Evolutionary conservation across 371 early-diverging fungal genomes (phyloP), one percentile per base, ranked within the genome.

Genomic region (Circinella minor): DNA sequence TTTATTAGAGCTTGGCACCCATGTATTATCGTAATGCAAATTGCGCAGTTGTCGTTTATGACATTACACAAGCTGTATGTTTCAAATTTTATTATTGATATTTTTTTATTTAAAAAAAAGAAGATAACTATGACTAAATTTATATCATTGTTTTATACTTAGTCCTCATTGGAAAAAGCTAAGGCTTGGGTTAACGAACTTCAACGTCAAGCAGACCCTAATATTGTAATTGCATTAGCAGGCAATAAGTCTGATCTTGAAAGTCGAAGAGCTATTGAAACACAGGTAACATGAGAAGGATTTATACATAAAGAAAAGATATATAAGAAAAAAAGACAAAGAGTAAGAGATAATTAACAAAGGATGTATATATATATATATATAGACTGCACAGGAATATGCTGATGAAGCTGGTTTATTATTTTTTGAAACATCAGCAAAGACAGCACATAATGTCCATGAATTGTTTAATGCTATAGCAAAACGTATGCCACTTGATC

Each of bases 21-120:
- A 98, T 98, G 96, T 99, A 99, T 84, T 99, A 99, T 81, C 88
- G 99, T 65, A 96, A 96, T 77, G 98, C 99, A 20, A 94, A 94
- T 79, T 96, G 95, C 63, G 98, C 97, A 4, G 91, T 97, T 7
- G 96, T 98, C 27, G 98, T 94, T 17, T 99, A 99, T 77, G 99
- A 99, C 85, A 95, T 99, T 73, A 98, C 99, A 48, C 96, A 97
- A 82, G 79, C 90, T 57, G 91, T 90, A 86, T 71, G 85, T 72
- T 38, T 27, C 27, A 27, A 27, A 27, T 27, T 27, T 27, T 27
- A 27, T 38, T 67, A 9, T 61, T 38, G 27, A 27, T 27, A 27
- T 27, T 27, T n/a, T n/a, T n/a, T n/a, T n/a, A n/a, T n/a, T n/a
- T n/a, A n/a, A n/a, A n/a, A n/a, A n/a, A n/a, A n/a, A n/a, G 2